Evolutionary conservation across 1,284 basidiomycete genomes (phyloP).

Genomic region (Farysia itapuensis): DNA sequence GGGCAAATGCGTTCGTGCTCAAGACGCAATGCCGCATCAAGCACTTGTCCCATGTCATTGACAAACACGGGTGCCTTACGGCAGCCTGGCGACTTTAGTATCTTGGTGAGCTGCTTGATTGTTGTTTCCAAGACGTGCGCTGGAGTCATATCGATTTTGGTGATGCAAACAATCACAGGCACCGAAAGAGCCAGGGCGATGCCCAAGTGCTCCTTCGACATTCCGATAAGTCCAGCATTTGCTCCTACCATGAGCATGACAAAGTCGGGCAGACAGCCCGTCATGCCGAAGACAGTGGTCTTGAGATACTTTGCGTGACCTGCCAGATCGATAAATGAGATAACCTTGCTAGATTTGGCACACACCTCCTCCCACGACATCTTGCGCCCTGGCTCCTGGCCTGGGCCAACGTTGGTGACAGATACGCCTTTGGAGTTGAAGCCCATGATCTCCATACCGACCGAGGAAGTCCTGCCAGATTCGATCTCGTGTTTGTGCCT

Average conservation of each 20-base stretch:
- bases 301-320: slow-evolving; percentile 64
- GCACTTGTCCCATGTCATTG: slow-evolving; percentile 33
- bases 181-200: slow-evolving; percentile 91
- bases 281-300: slow-evolving; percentile 92
- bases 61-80: slow-evolving; percentile 55
- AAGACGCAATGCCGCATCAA: slow-evolving; percentile 49
- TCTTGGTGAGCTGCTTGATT: slow-evolving; percentile 87
- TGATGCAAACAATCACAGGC: slow-evolving; percentile 89
- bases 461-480: slow-evolving; percentile 87
- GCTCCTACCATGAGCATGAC: slow-evolving; percentile 94
- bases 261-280: slow-evolving; percentile 90
- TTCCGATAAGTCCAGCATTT: slow-evolving; percentile 90
- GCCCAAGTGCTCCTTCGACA: slow-evolving; percentile 91
- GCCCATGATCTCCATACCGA: slow-evolving; percentile 83
- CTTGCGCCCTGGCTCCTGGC: slow-evolving; percentile 37
- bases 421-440: slow-evolving; percentile 46
- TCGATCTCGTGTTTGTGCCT: slow-evolving; percentile 97
- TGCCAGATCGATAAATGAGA: slow-evolving; percentile 74
- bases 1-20: slow-evolving; percentile 71
- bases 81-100: slow-evolving; percentile 90
- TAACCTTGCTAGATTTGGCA: slow-evolving; percentile 82
- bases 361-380: slow-evolving; percentile 90
- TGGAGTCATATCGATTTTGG: slow-evolving; percentile 99
- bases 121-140: slow-evolving; percentile 86
- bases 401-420: slow-evolving; percentile 33